Conservation (phyloP, 805 yeast species). For the Candida vaughaniae region DNA sequence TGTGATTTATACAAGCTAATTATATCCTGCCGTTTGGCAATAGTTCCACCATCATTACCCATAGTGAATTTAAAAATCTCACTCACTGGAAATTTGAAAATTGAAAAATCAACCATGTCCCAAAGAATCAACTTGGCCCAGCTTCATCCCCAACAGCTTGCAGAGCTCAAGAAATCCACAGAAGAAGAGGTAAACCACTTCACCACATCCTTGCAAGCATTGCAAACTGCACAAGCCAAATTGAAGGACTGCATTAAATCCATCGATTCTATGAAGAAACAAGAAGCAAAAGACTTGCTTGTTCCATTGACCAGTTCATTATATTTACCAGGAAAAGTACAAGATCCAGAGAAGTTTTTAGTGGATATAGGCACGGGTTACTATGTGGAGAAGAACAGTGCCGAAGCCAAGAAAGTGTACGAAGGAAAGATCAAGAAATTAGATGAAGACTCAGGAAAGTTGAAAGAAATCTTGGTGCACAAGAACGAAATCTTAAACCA, state of each 20-base stretch:
- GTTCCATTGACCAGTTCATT: constrained; percentile 88
- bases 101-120: constrained; percentile 8
- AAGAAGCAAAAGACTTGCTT: constrained; percentile 50
- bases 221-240: constrained; percentile 77
- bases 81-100: constrained; percentile 1
- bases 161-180: constrained; percentile 77
- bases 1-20: constrained; percentile 21
- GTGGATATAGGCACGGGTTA: constrained; percentile 98
- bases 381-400: constrained; percentile 74
- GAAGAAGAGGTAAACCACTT: constrained; percentile 87
- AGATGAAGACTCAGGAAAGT: constrained; percentile 67
- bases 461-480: constrained; percentile 72
- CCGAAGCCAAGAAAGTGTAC: constrained; percentile 70
- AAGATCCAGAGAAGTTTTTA: constrained; percentile 64
- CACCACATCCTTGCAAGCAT: constrained; percentile 77
- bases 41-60: constrained; percentile 72
- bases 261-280: constrained; percentile 53
- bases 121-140: constrained; percentile 57
- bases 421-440: constrained; percentile 70
- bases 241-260: constrained; percentile 78
- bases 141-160: constrained; percentile 79
- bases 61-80: constrained; percentile 10
- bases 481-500: constrained; percentile 64
- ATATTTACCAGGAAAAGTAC: constrained; percentile 82
- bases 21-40: constrained; percentile 58